Evolutionary conservation across 2,329 filamentous ascomycete species (phyloP).

Genomic region (Pyrenophora seminiperda): DNA sequence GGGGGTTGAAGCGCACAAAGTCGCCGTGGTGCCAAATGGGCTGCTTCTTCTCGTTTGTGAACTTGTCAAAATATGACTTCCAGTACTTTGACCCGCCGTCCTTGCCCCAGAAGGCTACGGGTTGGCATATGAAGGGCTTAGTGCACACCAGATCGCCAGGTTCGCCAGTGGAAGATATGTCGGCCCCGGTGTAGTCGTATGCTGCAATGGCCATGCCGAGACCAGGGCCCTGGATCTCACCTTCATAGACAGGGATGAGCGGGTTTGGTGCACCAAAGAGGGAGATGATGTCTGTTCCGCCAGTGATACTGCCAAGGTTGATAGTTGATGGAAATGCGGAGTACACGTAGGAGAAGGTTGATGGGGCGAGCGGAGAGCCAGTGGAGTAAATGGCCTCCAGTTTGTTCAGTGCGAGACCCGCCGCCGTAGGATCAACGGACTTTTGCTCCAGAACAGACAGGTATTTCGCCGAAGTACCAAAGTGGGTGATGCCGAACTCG

Average conservation of each 20-base stretch:
- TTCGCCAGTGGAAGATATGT: constrained; percentile 66
- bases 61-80: constrained; percentile 86
- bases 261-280: constrained; percentile 84
- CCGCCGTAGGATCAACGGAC: constrained; percentile 33
- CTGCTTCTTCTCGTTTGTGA: constrained; percentile 55
- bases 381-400: constrained; percentile 92
- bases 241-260: constrained; percentile 55
- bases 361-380: constrained; percentile 87
- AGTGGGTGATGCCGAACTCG: constrained; percentile 82
- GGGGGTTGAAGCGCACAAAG: constrained; percentile 74
- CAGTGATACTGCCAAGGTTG: constrained; percentile 91
- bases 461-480: constrained; percentile 93
- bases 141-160: constrained; percentile 89
- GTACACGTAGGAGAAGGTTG: constrained; percentile 91
- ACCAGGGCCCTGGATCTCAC: constrained; percentile 57
- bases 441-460: constrained; percentile 88
- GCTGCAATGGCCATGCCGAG: constrained; percentile 58
- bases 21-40: constrained; percentile 92
- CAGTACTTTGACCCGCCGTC: constrained; percentile 77
- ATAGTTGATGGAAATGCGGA: constrained; percentile 76
- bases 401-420: constrained; percentile 59
- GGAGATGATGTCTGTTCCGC: constrained; percentile 95
- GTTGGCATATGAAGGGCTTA: constrained; percentile 86
- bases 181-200: constrained; percentile 59
- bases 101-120: constrained; percentile 83